Evolutionary conservation across 2,329 filamentous ascomycete genomes (phyloP).

Genomic region (Cephalotrichum gorgonifer): DNA sequence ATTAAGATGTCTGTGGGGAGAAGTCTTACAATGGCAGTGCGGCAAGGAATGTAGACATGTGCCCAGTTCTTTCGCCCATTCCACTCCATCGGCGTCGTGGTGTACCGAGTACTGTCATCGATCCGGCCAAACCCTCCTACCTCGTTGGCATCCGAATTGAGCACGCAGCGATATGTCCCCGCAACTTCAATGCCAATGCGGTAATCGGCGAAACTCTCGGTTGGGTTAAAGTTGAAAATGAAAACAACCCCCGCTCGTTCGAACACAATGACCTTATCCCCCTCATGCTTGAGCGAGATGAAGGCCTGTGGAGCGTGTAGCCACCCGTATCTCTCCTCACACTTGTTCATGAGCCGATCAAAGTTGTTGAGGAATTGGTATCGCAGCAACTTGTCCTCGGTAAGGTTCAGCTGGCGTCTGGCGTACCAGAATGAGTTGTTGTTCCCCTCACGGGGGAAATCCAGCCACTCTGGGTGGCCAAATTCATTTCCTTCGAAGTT

Average conservation of each 20-base stretch:
- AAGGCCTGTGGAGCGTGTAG: slow-evolving; percentile 77
- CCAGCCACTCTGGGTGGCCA: slow-evolving; percentile 96
- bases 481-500: slow-evolving; percentile 99
- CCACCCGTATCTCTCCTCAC: slow-evolving; percentile 87
- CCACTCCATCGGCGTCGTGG: slow-evolving; percentile 85
- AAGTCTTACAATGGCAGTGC: slow-evolving; percentile 67
- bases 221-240: slow-evolving; percentile 92
- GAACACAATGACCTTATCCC: slow-evolving; percentile 91
- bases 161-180: slow-evolving; percentile 78
- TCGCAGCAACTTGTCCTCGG: slow-evolving; percentile 73
- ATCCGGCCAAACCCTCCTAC: slow-evolving; percentile 75
- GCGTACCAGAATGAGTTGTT: slow-evolving; percentile 92
- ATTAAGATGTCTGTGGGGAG: slow-evolving; percentile 3
- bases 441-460: slow-evolving; percentile 92
- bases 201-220: slow-evolving; percentile 81
- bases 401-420: slow-evolving; percentile 83
- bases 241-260: slow-evolving; percentile 85
- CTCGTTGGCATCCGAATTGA: slow-evolving; percentile 68
- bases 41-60: slow-evolving; percentile 79
- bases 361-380: slow-evolving; percentile 92
- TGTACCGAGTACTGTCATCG: slow-evolving; percentile 74
- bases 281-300: slow-evolving; percentile 86
- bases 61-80: slow-evolving; percentile 83
- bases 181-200: slow-evolving; percentile 75
- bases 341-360: slow-evolving; percentile 81